Base-by-base conservation (phyloP, 73 alveolate genomes). In the Paramecium pentaurelia region DNA sequence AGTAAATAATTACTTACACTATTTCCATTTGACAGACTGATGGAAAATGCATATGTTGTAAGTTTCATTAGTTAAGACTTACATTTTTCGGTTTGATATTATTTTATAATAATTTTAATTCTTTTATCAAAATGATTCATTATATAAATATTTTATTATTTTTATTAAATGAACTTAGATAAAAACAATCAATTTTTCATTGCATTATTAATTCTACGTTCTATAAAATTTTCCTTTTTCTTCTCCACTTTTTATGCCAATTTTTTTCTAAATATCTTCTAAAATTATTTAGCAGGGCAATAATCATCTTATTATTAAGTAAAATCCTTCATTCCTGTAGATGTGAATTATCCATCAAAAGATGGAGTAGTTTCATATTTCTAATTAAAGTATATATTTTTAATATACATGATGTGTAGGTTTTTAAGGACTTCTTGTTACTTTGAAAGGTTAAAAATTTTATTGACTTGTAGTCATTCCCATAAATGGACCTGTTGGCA, bases 291-390 rank as follows among this genome's bases (percentile, higher is more conserved):
- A 75, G 88, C 88, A 8, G 88, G 88, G 11, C 88, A 75, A 20
- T 75, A 75, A 34, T 75, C 88, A 36, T 75, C 88, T 6, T 38
- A 22, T 75, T 75, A 42, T n/a, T 75, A 4, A 22, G 38, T 42
- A 42, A 75, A 75, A n/a, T 75, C 88, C 11, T 42, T 75, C 88
- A 75, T 75, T 16, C 88, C 88, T 12, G 88, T 75, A 36, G 88
- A 75, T 9, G 88, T 75, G 70, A 75, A 75, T 75, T 75, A 75
- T 38, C 88, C 88, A 22, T 75, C 88, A 36, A 75, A 75, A n/a
- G 68, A 75, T 30, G 88, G 88, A 37, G 88, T 75, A n/a, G 88
- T 75, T 75, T 75, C 88, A 37, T 75, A 75, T 75, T 75, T 75
- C 88, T 75, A 38, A 8, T 9, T 7, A 73, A 37, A 16, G 6